Base-by-base conservation (phyloP, 768 basidiomycete genomes). In the Multifurca ochricompacta region DNA sequence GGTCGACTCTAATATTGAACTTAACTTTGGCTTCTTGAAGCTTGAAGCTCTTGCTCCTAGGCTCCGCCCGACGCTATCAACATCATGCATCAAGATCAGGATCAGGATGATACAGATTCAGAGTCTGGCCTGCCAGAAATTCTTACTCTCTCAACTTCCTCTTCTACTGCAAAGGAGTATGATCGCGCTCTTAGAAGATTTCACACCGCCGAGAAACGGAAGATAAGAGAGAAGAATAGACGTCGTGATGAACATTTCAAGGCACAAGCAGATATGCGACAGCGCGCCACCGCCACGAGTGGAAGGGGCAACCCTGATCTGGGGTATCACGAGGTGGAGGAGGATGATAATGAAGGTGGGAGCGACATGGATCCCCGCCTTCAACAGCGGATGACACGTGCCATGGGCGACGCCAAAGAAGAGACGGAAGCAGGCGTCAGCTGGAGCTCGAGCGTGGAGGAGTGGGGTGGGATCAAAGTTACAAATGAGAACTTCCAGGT, bases 391-490 rank as follows among this genome's bases (percentile, higher is more conserved):
- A 61, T 60, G 58, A 51, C 59, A 48, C 51, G 58, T 35, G 60
- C 60, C 16, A 59, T 61, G 60, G 58, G 36, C n/a, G 47, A 61
- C 35, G 58, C 60, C 42, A 54, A 51, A 31, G 47, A 51, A 34
- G 60, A 56, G 40, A 25, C 8, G 31, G 56, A 41, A 5, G 48
- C 31, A 27, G 14, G 32, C 3, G 25, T 25, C 18, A 37, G 50
- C 21, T 41, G 31, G 43, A 40, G 31, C 37, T 32, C 39, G 47
- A 49, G 40, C 34, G 60, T 21, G 27, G 51, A 48, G 14, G 60
- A 59, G 40, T 54, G 53, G 53, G 35, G 43, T 2, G 53, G 53
- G 28, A 55, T 55, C 42, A 37, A 48, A 14, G 9, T 11, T 19
- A 31, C 40, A 34, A 23, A 41, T 35, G 27, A 21, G 16, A 54